phyloP scores from a whole-genome alignment of 1,139 yeast genomes.

The Blastobotrys capitulatus region DNA sequence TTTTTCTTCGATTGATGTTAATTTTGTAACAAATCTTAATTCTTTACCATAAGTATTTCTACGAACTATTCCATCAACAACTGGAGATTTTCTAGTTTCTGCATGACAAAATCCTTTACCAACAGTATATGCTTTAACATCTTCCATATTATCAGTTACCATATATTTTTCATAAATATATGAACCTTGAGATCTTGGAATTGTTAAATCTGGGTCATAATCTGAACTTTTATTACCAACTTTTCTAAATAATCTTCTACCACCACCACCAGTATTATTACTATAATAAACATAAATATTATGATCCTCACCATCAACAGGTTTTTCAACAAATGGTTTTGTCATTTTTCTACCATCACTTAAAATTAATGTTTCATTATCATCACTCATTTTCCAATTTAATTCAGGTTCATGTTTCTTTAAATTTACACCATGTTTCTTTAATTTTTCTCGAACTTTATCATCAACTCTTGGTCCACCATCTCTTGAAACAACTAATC shows the following conservation, averaged over 20 bases:
- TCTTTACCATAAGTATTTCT: conserved; percentile 98
- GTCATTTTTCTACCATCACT: conserved; percentile 58
- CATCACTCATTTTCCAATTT: conserved; percentile 72
- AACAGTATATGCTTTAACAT: conserved; percentile 97
- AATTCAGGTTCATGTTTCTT: conserved; percentile 49
- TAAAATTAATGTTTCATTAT: conserved; percentile 68
- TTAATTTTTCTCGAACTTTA: conserved; percentile 51
- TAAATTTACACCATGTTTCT: conserved; percentile 50
- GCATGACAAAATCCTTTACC: conserved; percentile 92
- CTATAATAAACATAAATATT: conserved; percentile 92
- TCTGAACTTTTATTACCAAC: conserved; percentile 97
- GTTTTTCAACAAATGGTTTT: conserved; percentile 97
- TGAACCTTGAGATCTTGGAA: conserved; percentile 86
- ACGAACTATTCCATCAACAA: conserved; percentile 96
- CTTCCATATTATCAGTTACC: conserved; percentile 98
- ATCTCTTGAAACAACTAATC: conserved; percentile 87
- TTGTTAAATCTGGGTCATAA: conserved; percentile 71
- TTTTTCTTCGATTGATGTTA: conserved; percentile 63
- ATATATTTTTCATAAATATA: conserved; percentile 90
- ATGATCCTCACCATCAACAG: conserved; percentile 99
- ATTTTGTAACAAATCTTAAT: conserved; percentile 79
- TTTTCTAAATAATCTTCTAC: conserved; percentile 86
- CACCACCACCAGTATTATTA: conserved; percentile 91
- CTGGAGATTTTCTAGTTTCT: conserved; percentile 97
- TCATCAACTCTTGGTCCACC: conserved; percentile 90